Evolutionary conservation across 2,329 filamentous ascomycete species (phyloP), one percentile per base, ranked within the genome.

Genomic region (Ascomycota sp.): DNA sequence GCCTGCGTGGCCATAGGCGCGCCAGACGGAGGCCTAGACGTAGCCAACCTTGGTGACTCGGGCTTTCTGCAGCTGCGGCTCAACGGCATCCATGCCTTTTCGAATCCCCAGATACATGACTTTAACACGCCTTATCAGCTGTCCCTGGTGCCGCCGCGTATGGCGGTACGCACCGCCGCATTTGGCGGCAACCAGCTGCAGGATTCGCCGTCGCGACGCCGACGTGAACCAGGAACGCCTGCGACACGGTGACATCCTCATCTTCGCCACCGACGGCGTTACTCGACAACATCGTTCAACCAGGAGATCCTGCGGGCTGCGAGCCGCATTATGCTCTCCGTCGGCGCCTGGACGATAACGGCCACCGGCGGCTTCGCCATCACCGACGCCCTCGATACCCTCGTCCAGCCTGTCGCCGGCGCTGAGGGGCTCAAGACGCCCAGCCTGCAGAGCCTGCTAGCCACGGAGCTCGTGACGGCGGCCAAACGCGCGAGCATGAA

Each of bases 61-160:
- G 89, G 89, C 21, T 95, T 85, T 49, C 65, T 95, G 32, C 76
- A 92, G 36, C 62, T 95, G 35, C 73, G 83, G 10, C 67, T 81
- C 19, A 91, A 86, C 40, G 81, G 78, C 10, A 79, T 98, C 21
- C 76, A 89, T 49, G 69, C 76, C 32, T 75, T 73, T 45, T 92
- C 83, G 2, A 68, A 74, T 28, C 77, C 82, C 17, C 89, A 98
- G 53, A 94, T 83, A 1, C 89, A 98, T 51, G 83, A 76, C 26
- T 98, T 98, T 65, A 98, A 98, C 53, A 95, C 89, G 0, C 89
- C 89, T 0, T 98, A 80, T 47, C 89, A 98, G 51, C 67, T 98
- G 25, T 86, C 82, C 31, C 73, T 93, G 31, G 75, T 94, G 7
- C 86, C 89, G 1, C 69, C 76, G 4, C 70, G 68, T 41, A 75